Evolutionary conservation across 495 filamentous ascomycete species (phyloP).

Genomic region (Apodospora peruviana): DNA sequence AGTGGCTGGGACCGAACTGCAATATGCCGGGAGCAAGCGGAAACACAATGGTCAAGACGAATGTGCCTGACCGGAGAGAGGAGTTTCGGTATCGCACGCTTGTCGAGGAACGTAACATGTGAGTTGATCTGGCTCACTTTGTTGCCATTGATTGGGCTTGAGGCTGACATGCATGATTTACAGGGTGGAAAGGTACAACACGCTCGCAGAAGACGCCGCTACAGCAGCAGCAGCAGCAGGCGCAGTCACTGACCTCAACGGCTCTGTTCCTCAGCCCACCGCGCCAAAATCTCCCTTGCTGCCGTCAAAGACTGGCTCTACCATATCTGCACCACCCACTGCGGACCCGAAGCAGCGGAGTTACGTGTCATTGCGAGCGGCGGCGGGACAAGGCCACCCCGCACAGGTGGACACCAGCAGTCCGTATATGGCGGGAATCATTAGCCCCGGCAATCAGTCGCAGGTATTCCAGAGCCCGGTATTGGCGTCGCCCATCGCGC

Average conservation of each 20-base stretch:
- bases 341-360: constrained; percentile 18
- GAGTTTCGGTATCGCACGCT: constrained; percentile 82
- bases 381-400: constrained; percentile 9
- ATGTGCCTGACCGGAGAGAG: constrained; percentile 88
- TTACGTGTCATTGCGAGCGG: constrained; percentile 3
- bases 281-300: constrained; percentile 21
- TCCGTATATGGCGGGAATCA: constrained; percentile 2
- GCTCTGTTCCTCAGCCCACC: not conserved
- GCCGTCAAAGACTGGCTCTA: constrained; percentile 20
- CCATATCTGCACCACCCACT: constrained; percentile 7
- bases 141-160: not conserved
- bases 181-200: constrained; percentile 27
- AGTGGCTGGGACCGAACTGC: constrained; percentile 80
- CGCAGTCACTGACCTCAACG: constrained; percentile 7
- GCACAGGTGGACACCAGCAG: constrained; percentile 19
- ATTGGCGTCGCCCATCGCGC: constrained; percentile 8
- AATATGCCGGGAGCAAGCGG: constrained; percentile 67
- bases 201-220: constrained; percentile 7
- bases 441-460: constrained; percentile 8
- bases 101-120: constrained; percentile 77
- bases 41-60: constrained; percentile 90
- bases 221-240: not conserved
- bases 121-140: constrained; percentile 19
- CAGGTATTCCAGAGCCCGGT: constrained; percentile 16
- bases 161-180: constrained; percentile 4